A percentile compares a stretch with the other conserved stretches of the same genome.
phyloP scores from a whole-genome alignment of 345 rosid species.

The Eutrema heterophyllum region DNA sequence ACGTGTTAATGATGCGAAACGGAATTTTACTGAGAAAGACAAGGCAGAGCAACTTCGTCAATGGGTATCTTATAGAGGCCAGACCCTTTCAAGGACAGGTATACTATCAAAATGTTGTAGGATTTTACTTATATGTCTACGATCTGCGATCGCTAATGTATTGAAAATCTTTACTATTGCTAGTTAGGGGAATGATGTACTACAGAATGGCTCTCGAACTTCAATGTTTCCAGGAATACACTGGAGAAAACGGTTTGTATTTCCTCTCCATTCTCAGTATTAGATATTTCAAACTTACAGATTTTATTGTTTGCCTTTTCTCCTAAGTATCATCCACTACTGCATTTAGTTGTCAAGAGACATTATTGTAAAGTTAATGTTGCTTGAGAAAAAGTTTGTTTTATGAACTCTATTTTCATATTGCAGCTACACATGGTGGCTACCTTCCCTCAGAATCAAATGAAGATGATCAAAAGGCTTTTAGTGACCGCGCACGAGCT shows the following conservation, averaged over 20 bases:
- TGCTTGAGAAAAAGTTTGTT: background rate
- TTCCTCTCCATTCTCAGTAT: constrained; percentile 18
- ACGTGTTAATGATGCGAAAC: constrained; percentile 43
- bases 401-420: constrained; percentile 14
- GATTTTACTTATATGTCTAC: constrained; percentile 1
- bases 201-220: constrained; percentile 69
- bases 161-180: constrained; percentile 15
- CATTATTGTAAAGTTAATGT: constrained; percentile 7
- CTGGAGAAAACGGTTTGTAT: constrained; percentile 57
- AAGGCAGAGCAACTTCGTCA: constrained; percentile 47
- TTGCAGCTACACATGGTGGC: constrained; percentile 44
- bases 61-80: constrained; percentile 94
- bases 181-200: constrained; percentile 99
- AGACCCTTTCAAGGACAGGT: constrained; percentile 98
- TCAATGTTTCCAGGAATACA: constrained; percentile 66
- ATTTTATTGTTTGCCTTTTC: background rate
- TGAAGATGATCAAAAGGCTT: constrained; percentile 29
- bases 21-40: constrained; percentile 17
- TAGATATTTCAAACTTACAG: background rate
- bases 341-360: background rate
- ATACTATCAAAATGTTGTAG: constrained; percentile 2
- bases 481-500: constrained; percentile 47
- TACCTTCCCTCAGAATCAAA: constrained; percentile 28
- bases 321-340: background rate
- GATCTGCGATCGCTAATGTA: background rate